Evolutionary conservation across 2,329 filamentous ascomycete species (phyloP).

Genomic region (Gremmenia infestans): DNA sequence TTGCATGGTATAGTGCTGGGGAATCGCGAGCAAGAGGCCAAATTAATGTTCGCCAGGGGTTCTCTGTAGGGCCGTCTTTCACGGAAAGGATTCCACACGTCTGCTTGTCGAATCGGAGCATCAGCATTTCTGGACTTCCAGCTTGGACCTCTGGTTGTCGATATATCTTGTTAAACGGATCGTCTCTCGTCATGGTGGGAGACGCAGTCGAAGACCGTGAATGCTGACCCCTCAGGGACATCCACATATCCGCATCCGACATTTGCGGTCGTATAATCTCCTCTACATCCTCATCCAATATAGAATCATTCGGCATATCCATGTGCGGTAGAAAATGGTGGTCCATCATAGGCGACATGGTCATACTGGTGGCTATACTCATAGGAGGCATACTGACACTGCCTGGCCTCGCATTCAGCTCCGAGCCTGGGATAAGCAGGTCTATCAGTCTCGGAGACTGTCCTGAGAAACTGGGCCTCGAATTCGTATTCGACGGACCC

Average conservation of each 20-base stretch:
- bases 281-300: constrained; percentile 46
- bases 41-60: constrained; percentile 67
- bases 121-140: constrained; percentile 55
- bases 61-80: constrained; percentile 64
- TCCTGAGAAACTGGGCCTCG: constrained; percentile 34
- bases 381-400: constrained; percentile 23
- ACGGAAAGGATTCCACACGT: constrained; percentile 68
- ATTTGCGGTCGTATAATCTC: constrained; percentile 43
- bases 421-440: constrained; percentile 43
- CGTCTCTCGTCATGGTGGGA: constrained; percentile 14
- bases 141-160: constrained; percentile 43
- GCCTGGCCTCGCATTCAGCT: constrained; percentile 36
- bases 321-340: constrained; percentile 17
- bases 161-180: constrained; percentile 33
- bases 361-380: constrained; percentile 14
- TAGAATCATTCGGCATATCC: constrained; percentile 24
- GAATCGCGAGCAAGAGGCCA: constrained; percentile 62
- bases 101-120: constrained; percentile 57
- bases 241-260: constrained; percentile 25
- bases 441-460: constrained; percentile 45
- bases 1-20: constrained; percentile 62
- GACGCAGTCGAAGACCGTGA: constrained; percentile 21
- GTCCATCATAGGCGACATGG: constrained; percentile 20
- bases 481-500: constrained; percentile 27
- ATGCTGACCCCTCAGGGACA: constrained; percentile 18